Evolutionary conservation across 2,329 filamentous ascomycete species (phyloP).

Genomic region (Verticillium longisporum): DNA sequence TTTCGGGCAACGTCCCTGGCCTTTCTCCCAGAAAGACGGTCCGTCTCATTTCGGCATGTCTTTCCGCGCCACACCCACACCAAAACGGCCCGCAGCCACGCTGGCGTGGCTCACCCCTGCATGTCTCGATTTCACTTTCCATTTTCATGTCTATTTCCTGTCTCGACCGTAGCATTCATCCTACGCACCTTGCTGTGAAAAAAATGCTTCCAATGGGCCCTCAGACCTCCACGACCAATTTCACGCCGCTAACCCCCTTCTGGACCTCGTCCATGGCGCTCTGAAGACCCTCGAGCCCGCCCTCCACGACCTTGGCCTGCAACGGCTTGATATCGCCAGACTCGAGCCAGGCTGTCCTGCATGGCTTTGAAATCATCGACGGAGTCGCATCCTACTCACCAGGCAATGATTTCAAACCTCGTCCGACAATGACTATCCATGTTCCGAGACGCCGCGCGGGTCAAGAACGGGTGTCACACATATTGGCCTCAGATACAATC

Average conservation of each 20-base stretch:
- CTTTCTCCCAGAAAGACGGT: background rate
- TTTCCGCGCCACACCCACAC: background rate
- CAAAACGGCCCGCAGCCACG: background rate
- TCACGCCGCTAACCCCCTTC: constrained; percentile 35
- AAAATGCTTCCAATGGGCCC: background rate
- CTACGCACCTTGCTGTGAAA: background rate
- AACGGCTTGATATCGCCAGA: constrained; percentile 32
- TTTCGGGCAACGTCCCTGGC: background rate
- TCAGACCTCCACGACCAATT: constrained; percentile 21
- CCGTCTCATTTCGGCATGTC: background rate
- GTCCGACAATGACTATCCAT: background rate
- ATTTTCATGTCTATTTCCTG: background rate
- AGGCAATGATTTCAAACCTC: background rate
- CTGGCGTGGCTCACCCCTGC: background rate
- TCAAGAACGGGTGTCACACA: no score
- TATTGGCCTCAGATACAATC: no score
- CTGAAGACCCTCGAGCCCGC: constrained; percentile 24
- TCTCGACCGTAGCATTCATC: background rate
- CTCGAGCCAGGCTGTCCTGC: constrained; percentile 16
- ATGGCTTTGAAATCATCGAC: background rate
- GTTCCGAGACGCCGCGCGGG: background rate
- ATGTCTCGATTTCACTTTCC: background rate
- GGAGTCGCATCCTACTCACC: background rate
- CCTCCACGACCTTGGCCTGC: constrained; percentile 30
- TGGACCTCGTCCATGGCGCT: constrained; percentile 33